Base-by-base conservation (phyloP, 371 early-diverging fungal species). In the Mortierella polycephala region DNA sequence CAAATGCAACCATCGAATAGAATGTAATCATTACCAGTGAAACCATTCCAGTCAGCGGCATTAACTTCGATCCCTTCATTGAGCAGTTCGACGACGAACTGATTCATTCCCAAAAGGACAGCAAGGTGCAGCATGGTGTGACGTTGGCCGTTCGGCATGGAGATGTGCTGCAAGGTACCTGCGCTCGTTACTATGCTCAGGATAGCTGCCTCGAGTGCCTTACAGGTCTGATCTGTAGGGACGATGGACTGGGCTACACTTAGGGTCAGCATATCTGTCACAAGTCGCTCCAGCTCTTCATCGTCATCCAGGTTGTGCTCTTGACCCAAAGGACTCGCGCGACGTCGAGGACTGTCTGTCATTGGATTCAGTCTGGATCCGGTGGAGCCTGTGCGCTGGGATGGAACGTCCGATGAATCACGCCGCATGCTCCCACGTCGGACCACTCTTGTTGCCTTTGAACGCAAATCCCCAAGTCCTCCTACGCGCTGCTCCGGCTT, bases 61-160 rank as follows among this genome's bases (percentile, higher is more conserved):
- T 77, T 72, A 40, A 77, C 55, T 57, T 77, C 79, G 55, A 77
- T 77, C 14, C 49, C 37, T 54, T 72, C 79, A 42, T 62, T 52
- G 21, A 77, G 72, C 30, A 77, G 51, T 23, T 68, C 68, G 23
- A 66, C 55, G 23, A 72, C 79, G 9, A 77, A 57, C 10, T 60
- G 51, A 23, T 62, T 61, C 79, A 77, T 77, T 40, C 72, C 79
- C 14, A 77, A 57, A 2, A 71, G 49, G 6, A 77, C 79, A 0
- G 79, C 79, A 52, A 77, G 42, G 57, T 77, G 79, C 2, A 77
- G 46, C 62, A 77, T 62, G 7, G 79, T 77, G 30, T 77, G 79
- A 7, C 69, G 69, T 41, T 77, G 68, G 39, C 69, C 66, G 49
- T 77, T 77, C 39, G 63, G 79, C 66, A 68, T 57, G 16, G 79